Evolutionary conservation across 768 basidiomycete species (phyloP).

Genomic region (Leccinum olivaceopallidum): DNA sequence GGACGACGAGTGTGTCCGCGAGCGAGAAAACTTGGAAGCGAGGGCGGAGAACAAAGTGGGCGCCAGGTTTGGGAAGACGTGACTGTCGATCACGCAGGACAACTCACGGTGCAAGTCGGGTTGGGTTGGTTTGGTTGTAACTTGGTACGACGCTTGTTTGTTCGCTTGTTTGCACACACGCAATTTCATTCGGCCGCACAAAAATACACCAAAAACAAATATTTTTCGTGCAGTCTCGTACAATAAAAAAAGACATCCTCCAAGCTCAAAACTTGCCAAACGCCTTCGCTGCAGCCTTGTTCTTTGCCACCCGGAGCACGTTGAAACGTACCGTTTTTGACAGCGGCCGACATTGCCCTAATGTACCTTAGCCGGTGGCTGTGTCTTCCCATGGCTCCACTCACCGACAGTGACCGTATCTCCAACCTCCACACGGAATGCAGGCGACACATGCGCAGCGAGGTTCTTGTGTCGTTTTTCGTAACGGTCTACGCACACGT

Average conservation of each 20-base stretch:
- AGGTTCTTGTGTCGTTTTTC: conserved; percentile 99
- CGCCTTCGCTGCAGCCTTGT: conserved; percentile 85
- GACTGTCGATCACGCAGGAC: conserved; percentile 30
- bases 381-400: conserved; percentile 34
- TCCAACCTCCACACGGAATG: conserved; percentile 96
- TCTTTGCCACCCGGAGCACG: conserved; percentile 93
- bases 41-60: conserved; percentile 79
- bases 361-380: background rate
- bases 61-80: conserved; percentile 62
- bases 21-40: conserved; percentile 66
- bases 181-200: conserved; percentile 22
- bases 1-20: conserved; percentile 65
- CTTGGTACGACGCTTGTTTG: conserved; percentile 29
- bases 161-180: conserved; percentile 29
- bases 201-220: conserved; percentile 14
- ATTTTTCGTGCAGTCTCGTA: conserved; percentile 18
- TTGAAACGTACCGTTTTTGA: conserved; percentile 99
- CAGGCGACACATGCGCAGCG: conserved; percentile 94
- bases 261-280: conserved; percentile 87
- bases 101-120: conserved; percentile 27
- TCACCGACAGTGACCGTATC: conserved; percentile 93
- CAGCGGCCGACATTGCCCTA: conserved; percentile 97
- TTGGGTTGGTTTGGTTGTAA: conserved; percentile 2
- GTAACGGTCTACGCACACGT: conserved; percentile 75
- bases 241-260: conserved; percentile 5